These are phyloP conservation scores for Pseudocercospora fijiensis DNA, from an alignment of 2,329 filamentous ascomycete genomes.

Conservation along the genomic window DNA sequence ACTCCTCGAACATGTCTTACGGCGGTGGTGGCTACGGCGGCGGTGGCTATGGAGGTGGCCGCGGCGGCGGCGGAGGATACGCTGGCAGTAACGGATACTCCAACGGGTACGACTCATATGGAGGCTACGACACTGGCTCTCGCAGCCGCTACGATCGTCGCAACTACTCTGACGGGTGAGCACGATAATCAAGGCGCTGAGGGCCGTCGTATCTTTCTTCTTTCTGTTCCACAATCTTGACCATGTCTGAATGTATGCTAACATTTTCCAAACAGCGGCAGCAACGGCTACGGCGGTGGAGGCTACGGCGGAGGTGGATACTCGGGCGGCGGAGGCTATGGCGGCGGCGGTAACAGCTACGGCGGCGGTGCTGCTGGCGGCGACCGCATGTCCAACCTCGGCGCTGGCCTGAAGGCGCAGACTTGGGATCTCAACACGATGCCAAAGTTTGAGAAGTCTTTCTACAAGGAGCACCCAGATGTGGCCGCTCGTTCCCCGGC, in stretches of 20 bases:
- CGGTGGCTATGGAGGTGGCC: constrained; percentile 40
- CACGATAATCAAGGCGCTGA: constrained; percentile 43
- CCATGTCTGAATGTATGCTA: constrained; percentile 11
- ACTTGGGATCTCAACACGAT: constrained; percentile 77
- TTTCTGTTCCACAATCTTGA: constrained; percentile 18
- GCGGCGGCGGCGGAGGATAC: constrained; percentile 40
- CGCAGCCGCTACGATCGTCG: constrained; percentile 41
- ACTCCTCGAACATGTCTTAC: constrained; percentile 64
- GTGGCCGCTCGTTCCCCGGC: constrained; percentile 71
- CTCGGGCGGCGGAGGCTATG: constrained; percentile 34
- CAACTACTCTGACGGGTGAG: constrained; percentile 49
- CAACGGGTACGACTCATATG: constrained; percentile 42
- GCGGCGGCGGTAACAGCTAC: constrained; percentile 41
- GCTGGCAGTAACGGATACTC: constrained; percentile 47
- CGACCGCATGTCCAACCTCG: constrained; percentile 92
- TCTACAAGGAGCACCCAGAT: constrained; percentile 92
- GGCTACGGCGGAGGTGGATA: constrained; percentile 36
- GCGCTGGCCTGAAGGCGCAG: constrained; percentile 81
- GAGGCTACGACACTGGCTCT: constrained; percentile 46
- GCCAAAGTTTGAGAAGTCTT: constrained; percentile 98
- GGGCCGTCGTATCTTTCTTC: constrained; percentile 31
- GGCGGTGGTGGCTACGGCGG: constrained; percentile 51
- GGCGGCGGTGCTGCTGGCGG: constrained; percentile 66
- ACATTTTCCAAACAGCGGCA: constrained; percentile 28
- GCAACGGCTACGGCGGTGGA: constrained; percentile 39